Base-by-base conservation (phyloP, 1,284 basidiomycete genomes). In the Athelia sp. region DNA sequence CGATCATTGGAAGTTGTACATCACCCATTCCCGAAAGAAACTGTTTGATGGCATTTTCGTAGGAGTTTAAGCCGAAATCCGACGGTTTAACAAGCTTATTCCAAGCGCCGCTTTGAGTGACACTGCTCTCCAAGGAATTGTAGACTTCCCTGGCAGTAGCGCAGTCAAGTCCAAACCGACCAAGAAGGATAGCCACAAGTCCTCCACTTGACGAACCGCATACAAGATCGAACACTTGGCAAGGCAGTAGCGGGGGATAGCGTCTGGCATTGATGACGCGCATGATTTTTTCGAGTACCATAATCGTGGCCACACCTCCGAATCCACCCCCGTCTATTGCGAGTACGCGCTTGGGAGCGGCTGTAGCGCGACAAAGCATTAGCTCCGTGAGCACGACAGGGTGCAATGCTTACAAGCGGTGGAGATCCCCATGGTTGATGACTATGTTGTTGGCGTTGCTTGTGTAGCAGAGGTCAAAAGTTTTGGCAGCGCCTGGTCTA, bases 171-270 rank as follows among this genome's bases (percentile, higher is more conserved):
- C 53, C 47, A 15, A 56, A 36, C 6, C 55, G 48, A 2, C 55
- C 56, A n/a, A 58, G 49, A 45, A 58, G 53, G 3, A 58, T 38
- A 1, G 53, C 52, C 4, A 57, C 46, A 23, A 57, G 51, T 4
- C 56, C 55, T 4, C 54, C 54, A 13, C 43, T 54, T n/a, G 52
- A 51, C 2, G 54, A 44, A 1, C 53, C 53, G 19, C 35, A 48
- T 18, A 54, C 52, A 1, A 52, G 23, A 38, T 54, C 53, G 34
- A 54, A 54, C 17, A 38, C 23, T 10, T 49, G 19, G 21, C 35
- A 31, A 19, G 49, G 51, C 24, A 45, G 15, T 21, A 47, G 17
- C 10, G 44, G 23, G 35, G 13, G 32, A 34, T n/a, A n/a, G 11
- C 11, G n/a, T 34, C 32, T 34, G n/a, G 32, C n/a, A 34, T 11